These are phyloP conservation scores for Madurella mycetomatis DNA, from an alignment of 2,329 filamentous ascomycete genomes.

Conservation along the genomic window DNA sequence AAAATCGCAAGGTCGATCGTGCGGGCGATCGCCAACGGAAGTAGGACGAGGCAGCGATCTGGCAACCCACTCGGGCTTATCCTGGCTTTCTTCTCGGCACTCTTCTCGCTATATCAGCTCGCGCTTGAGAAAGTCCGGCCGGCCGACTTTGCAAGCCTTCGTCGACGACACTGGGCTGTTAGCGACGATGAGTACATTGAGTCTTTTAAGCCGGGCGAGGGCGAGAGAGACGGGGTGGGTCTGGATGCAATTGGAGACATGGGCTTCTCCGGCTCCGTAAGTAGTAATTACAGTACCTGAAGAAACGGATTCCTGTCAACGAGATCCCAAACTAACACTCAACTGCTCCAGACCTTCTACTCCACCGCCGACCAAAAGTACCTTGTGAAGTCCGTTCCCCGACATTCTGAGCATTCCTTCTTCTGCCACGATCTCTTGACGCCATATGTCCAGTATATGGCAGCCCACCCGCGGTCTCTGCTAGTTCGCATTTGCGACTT, in stretches of 20 bases:
- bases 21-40: conserved; percentile 32
- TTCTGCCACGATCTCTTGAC: conserved; percentile 63
- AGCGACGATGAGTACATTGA: conserved; percentile 37
- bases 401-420: conserved; percentile 65
- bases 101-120: conserved; percentile 52
- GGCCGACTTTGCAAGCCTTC: conserved; percentile 47
- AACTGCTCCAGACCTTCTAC: conserved; percentile 58
- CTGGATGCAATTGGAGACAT: conserved; percentile 61
- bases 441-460: conserved; percentile 63
- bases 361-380: conserved; percentile 61
- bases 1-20: conserved; percentile 40
- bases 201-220: conserved; percentile 43
- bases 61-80: conserved; percentile 38
- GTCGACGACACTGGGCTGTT: conserved; percentile 36
- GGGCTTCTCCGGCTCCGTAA: conserved; percentile 66
- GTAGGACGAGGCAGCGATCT: conserved; percentile 27
- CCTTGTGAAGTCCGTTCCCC: conserved; percentile 66
- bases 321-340: not conserved
- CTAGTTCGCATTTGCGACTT: conserved; percentile 70
- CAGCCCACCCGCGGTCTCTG: conserved; percentile 52
- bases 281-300: not conserved
- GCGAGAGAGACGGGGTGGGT: conserved; percentile 36
- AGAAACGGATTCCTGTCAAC: conserved; percentile 7
- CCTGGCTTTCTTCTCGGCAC: conserved; percentile 38
- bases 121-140: conserved; percentile 43